Conservation (phyloP, 768 basidiomycete species). For the Naganishia antarctica region DNA sequence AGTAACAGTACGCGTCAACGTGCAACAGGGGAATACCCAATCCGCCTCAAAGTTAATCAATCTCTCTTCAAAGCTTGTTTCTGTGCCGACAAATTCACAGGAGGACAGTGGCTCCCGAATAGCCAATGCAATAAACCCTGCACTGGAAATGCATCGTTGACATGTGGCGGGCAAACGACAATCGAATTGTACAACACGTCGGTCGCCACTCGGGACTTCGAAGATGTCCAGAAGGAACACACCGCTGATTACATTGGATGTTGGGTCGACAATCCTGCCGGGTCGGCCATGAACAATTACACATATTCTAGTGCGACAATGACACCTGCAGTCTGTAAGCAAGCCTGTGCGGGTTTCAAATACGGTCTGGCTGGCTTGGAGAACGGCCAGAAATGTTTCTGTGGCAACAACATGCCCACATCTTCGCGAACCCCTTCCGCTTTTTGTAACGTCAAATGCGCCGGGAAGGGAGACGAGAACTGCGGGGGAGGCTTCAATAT, state of each 20-base stretch:
- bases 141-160: slow-evolving; percentile 33
- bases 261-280: slow-evolving; percentile 26
- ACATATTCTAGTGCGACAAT: slow-evolving; percentile 25
- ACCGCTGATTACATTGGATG: slow-evolving; percentile 26
- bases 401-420: slow-evolving; percentile 14
- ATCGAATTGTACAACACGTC: slow-evolving; percentile 34
- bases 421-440: slow-evolving; percentile 4
- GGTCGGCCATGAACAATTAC: slow-evolving; percentile 30
- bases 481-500: slow-evolving; percentile 31
- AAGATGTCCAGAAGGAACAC: neutral
- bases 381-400: slow-evolving; percentile 23
- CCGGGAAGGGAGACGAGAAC: slow-evolving; percentile 31
- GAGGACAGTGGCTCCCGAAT: slow-evolving; percentile 26
- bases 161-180: slow-evolving; percentile 30
- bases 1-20: neutral
- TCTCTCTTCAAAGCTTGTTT: slow-evolving; percentile 23
- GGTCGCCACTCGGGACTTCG: neutral
- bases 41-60: neutral
- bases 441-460: slow-evolving; percentile 28
- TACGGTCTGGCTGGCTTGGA: slow-evolving; percentile 26
- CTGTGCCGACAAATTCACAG: slow-evolving; percentile 22
- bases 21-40: neutral
- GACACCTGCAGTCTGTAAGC: slow-evolving; percentile 31
- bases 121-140: slow-evolving; percentile 35
- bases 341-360: slow-evolving; percentile 32